Percentiles rank a stretch among this genome's conserved stretches.
Evolutionary conservation across 805 yeast species (phyloP).

Genomic region (Metschnikowia sp.): DNA sequence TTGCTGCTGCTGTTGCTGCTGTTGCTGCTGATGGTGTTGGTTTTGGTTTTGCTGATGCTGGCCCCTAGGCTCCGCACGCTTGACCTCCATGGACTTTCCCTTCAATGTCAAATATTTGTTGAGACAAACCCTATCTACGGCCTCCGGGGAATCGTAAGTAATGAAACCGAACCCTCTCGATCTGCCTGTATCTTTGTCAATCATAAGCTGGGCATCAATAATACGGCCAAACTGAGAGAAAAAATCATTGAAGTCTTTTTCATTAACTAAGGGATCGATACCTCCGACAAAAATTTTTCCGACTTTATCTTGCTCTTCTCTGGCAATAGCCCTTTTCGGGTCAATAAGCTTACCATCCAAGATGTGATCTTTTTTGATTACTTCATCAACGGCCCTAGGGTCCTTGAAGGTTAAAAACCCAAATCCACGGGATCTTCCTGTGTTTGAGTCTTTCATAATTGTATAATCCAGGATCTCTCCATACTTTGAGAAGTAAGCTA

Average conservation of each 20-base stretch:
- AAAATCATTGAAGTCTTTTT: slow-evolving; percentile 80
- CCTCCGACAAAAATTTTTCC: slow-evolving; percentile 98
- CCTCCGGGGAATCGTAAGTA: slow-evolving; percentile 91
- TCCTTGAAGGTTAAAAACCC: slow-evolving; percentile 87
- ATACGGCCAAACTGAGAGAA: slow-evolving; percentile 87
- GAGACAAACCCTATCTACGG: slow-evolving; percentile 84
- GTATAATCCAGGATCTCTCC: slow-evolving; percentile 88
- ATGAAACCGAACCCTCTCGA: slow-evolving; percentile 97
- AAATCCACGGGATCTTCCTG: slow-evolving; percentile 92
- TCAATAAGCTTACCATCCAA: slow-evolving; percentile 95
- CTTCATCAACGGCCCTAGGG: slow-evolving; percentile 81
- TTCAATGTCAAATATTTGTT: slow-evolving; percentile 79
- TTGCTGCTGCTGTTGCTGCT: slow-evolving; percentile 23
- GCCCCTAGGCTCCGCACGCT: slow-evolving; percentile 80
- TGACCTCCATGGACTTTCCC: slow-evolving; percentile 82
- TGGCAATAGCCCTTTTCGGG: slow-evolving; percentile 96
- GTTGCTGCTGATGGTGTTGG: slow-evolving; percentile 20
- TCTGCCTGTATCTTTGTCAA: slow-evolving; percentile 94
- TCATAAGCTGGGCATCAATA: slow-evolving; percentile 94
- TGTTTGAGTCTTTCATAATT: slow-evolving; percentile 84
- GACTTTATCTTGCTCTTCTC: slow-evolving; percentile 94
- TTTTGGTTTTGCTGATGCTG: slow-evolving; percentile 48
- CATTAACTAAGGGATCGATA: slow-evolving; percentile 89
- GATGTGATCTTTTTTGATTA: slow-evolving; percentile 79
- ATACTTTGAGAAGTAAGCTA: slow-evolving; percentile 76